Evolutionary conservation across 805 yeast genomes (phyloP), one percentile per base, ranked within the genome.

Genomic region (Wickerhamomyces rabaulensis): DNA sequence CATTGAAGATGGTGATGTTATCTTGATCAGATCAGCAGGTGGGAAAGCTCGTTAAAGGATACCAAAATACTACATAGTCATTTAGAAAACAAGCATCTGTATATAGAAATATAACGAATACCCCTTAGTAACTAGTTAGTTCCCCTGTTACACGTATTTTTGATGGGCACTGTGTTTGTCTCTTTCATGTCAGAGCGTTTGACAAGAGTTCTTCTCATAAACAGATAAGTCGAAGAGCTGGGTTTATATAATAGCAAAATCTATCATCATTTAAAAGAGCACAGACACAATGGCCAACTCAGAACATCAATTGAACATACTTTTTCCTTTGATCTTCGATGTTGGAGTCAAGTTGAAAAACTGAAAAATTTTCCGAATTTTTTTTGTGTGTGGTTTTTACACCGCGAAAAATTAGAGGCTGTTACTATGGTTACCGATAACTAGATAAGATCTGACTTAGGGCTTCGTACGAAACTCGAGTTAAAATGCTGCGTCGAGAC

Each of bases 1-100:
- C 12, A 81, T 90, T 47, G 88, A 85, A 58, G 96, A 90, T 60
- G 95, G 96, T 25, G 97, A 90, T 65, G 76, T 90, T 42, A 70
- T 85, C 35, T 68, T 82, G 43, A 80, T 90, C 66, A 84, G 84
- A 61, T 84, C 90, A 3, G 82, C 80, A 44, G 83, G 82, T 25
- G 87, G 84, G 39, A 81, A 80, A 63, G 66, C 64, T 3, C 62
- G 66, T 48, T 63, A 47, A 39, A 31, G 13, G 6, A 8, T 7
- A 7, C 41, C n/a, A 8, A 33, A n/a, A 7, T 9, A 16, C 36
- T 33, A 33, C 36, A 33, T 33, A 33, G 9, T 33, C n/a, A 13
- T 33, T 33, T 33, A 40, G 40, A 16, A 44, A 39, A 48, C 26
- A 25, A 21, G 40, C 13, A 26, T 36, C n/a, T 40, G 38, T 31